These are phyloP conservation scores for Strobilomyces dryophilus DNA, from an alignment of 768 basidiomycete genomes.

Conservation along the genomic window DNA sequence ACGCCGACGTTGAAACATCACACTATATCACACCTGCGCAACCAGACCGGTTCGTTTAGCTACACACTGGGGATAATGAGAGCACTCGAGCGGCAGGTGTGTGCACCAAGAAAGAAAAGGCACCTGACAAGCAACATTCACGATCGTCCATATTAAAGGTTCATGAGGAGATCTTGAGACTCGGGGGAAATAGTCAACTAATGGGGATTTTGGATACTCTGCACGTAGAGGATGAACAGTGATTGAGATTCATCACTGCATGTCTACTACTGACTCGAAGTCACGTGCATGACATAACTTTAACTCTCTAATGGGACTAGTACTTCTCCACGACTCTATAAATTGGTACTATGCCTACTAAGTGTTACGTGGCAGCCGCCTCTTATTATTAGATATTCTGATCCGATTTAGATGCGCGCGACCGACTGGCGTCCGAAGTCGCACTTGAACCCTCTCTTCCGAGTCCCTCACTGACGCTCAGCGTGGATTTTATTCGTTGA, in stretches of 20 bases:
- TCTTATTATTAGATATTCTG: too few relatives aligned
- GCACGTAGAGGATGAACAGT: slow-evolving; percentile 33
- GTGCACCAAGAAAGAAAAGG: background rate
- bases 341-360: too few relatives aligned
- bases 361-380: background rate
- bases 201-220: slow-evolving; percentile 54
- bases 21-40: slow-evolving; percentile 72
- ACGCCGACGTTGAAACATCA: slow-evolving; percentile 81
- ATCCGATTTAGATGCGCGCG: background rate
- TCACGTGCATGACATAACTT: too few relatives aligned
- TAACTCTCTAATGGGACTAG: too few relatives aligned
- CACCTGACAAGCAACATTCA: background rate
- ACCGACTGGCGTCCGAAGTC: background rate
- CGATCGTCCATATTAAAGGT: slow-evolving; percentile 29
- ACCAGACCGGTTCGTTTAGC: slow-evolving; percentile 76
- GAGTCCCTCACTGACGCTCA: background rate
- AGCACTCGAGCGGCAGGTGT: slow-evolving; percentile 56
- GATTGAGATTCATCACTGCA: too few relatives aligned
- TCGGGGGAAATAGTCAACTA: slow-evolving; percentile 75
- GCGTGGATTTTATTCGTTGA: background rate
- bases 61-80: slow-evolving; percentile 75
- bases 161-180: slow-evolving; percentile 56
- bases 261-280: too few relatives aligned
- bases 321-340: too few relatives aligned
- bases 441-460: background rate